Evolutionary conservation across 257 asterid species (phyloP), one percentile per base, ranked within the genome.

Genomic region (Jacaranda mimosifolia): DNA sequence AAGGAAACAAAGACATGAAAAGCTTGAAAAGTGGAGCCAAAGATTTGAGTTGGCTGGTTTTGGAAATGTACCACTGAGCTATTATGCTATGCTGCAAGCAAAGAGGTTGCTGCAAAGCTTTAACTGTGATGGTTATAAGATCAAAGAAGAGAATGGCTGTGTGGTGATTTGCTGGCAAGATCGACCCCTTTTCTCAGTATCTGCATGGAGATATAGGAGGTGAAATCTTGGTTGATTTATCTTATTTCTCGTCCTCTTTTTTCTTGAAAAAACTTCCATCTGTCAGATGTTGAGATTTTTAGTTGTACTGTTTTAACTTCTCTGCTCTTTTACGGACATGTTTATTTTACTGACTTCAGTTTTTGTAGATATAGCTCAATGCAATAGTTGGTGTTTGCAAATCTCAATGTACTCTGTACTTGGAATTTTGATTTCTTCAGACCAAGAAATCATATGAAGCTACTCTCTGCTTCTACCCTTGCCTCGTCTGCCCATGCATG

Each of bases 141-240:
- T 95, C 19, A 92, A 81, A 77, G 98, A 92, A 77, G 97, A 91
- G 72, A 89, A 85, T 26, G 98, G 97, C 2, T 80, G 92, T 2
- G 91, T 91, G 60, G 97, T 92, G 65, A 90, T 90, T 48, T 93
- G 97, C 81, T 95, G 99, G 99, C 97, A 95, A 56, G 99, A 95
- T 88, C 87, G 97, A 3, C 87, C 98, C 42, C 92, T 95, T 43
- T 86, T 90, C 84, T 86, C 97, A 0, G 93, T 95, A 0, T 91
- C 99, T 0, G 90, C 97, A 9, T 95, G 99, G 99, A 91, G 97
- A 74, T 86, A 75, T 83, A 83, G 93, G 89, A 86, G 90, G 86
- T 91, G 86, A 87, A 77, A 59, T 77, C 63, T 51, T 26, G 64
- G 65, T 2, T 2, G 72, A 42, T 73, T 77, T 40, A 0, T 38